These are phyloP conservation scores for Metarhizium anisopliae DNA, from an alignment of 2,329 filamentous ascomycete species.

Conservation along the genomic window DNA sequence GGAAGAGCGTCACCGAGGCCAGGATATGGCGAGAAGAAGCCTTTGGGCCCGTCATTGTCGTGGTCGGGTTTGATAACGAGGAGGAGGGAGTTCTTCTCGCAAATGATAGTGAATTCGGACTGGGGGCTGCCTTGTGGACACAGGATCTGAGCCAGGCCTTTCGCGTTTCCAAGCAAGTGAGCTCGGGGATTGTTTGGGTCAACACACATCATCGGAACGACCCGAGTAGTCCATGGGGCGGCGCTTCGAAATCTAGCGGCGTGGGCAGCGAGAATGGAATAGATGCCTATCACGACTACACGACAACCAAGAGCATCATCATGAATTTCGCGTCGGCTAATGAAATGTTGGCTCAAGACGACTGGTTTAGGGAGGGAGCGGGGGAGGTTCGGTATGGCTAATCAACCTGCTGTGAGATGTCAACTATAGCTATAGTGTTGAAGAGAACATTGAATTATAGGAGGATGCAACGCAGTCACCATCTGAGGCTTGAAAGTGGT, in stretches of 20 bases:
- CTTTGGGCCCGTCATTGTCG: constrained; percentile 70
- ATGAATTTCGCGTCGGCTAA: constrained; percentile 56
- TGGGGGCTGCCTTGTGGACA: constrained; percentile 72
- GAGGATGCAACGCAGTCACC: no score
- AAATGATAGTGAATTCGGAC: constrained; percentile 67
- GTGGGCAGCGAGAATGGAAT: constrained; percentile 66
- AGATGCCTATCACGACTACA: constrained; percentile 53
- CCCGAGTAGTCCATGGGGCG: constrained; percentile 63
- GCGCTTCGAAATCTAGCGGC: constrained; percentile 51
- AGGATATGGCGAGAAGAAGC: constrained; percentile 74
- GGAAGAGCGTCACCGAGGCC: constrained; percentile 54
- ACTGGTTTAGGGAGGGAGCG: constrained; percentile 57
- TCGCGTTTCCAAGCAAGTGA: constrained; percentile 60
- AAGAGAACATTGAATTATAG: no score
- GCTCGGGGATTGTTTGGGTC: constrained; percentile 53
- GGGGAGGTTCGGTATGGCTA: constrained; percentile 36
- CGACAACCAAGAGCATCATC: constrained; percentile 55
- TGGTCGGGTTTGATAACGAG: constrained; percentile 67
- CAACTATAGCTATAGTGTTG: no score
- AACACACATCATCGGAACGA: constrained; percentile 64
- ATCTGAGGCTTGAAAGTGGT: no score
- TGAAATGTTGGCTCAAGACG: constrained; percentile 43
- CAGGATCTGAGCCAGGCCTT: constrained; percentile 66
- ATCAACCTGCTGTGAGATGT: neutral
- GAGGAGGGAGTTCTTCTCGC: constrained; percentile 60